Percentiles rank a stretch among this genome's conserved stretches.
Evolutionary conservation across 2,329 filamentous ascomycete genomes (phyloP).

Genomic region (Ilyonectria mors-panacis): DNA sequence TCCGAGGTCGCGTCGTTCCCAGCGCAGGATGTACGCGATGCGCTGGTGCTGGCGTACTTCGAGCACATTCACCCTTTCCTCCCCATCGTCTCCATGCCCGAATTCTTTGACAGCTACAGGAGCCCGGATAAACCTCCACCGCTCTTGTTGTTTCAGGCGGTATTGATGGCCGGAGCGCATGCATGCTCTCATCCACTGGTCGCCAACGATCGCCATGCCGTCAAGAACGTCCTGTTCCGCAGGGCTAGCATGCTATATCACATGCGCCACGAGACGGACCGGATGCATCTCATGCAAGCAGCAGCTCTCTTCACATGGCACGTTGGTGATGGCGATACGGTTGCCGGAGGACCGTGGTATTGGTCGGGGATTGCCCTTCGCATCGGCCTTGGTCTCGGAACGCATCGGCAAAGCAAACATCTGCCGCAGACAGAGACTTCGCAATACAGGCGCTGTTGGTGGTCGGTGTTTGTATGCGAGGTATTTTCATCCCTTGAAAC

Average conservation of each 20-base stretch:
- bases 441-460: constrained; percentile 45
- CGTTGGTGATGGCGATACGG: constrained; percentile 43
- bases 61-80: constrained; percentile 46
- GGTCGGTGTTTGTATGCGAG: constrained; percentile 45
- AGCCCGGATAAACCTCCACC: constrained; percentile 43
- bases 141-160: constrained; percentile 39
- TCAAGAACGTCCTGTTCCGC: constrained; percentile 46
- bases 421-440: constrained; percentile 41
- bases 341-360: constrained; percentile 44
- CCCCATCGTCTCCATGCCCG: constrained; percentile 43
- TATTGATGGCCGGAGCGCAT: constrained; percentile 45
- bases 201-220: constrained; percentile 43
- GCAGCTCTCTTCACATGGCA: constrained; percentile 45
- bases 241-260: constrained; percentile 46
- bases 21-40: constrained; percentile 45
- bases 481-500: constrained; percentile 43
- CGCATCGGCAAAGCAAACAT: constrained; percentile 39
- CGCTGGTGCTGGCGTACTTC: constrained; percentile 41
- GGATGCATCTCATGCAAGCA: constrained; percentile 45
- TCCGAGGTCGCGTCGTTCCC: constrained; percentile 44
- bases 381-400: constrained; percentile 40
- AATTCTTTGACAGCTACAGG: constrained; percentile 42
- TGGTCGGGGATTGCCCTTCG: constrained; percentile 45
- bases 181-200: constrained; percentile 44
- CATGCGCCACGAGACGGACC: constrained; percentile 45